A percentile compares a stretch with the other conserved stretches of the same genome.
Evolutionary conservation across 352 stramenopile species (phyloP).

Genomic region (Elongisporangium prolatum): DNA sequence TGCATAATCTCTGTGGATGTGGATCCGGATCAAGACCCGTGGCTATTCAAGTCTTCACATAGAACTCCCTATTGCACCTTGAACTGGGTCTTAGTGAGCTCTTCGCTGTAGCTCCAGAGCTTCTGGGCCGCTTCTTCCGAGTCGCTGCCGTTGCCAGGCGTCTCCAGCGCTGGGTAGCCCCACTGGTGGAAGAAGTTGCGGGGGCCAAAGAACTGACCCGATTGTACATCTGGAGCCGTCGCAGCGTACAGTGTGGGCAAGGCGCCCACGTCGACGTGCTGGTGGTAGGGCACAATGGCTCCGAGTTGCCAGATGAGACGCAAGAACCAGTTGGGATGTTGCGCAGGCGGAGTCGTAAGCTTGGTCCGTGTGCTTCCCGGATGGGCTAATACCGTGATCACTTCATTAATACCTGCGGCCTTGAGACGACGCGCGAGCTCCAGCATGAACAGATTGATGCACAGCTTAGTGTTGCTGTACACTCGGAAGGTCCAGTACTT

Average conservation of each 20-base stretch:
- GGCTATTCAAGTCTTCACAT: neutral
- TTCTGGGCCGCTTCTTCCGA: conserved; percentile 11
- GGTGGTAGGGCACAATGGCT: neutral
- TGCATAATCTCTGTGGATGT: no score
- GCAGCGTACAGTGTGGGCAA: conserved; percentile 22
- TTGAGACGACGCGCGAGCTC: conserved; percentile 28
- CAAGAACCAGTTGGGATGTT: neutral
- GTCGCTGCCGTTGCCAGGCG: conserved; percentile 18
- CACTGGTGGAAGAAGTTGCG: no score
- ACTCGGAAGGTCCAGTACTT: conserved; percentile 16
- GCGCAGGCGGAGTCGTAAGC: neutral
- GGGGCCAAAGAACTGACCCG: neutral
- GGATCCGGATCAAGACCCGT: no score
- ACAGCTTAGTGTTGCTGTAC: conserved; percentile 34
- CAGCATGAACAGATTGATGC: conserved; percentile 30
- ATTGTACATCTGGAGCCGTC: neutral
- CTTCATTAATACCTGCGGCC: conserved; percentile 3
- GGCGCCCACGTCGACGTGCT: conserved; percentile 11
- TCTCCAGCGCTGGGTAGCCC: conserved; percentile 28
- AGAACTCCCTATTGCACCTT: neutral
- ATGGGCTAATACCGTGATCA: neutral
- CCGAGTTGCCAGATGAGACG: neutral
- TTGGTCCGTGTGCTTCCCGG: neutral
- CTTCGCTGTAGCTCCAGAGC: neutral
- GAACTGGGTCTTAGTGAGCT: neutral